Evolutionary conservation across 371 early-diverging fungal species (phyloP).

Genomic region (Lichtheimia corymbifera): DNA sequence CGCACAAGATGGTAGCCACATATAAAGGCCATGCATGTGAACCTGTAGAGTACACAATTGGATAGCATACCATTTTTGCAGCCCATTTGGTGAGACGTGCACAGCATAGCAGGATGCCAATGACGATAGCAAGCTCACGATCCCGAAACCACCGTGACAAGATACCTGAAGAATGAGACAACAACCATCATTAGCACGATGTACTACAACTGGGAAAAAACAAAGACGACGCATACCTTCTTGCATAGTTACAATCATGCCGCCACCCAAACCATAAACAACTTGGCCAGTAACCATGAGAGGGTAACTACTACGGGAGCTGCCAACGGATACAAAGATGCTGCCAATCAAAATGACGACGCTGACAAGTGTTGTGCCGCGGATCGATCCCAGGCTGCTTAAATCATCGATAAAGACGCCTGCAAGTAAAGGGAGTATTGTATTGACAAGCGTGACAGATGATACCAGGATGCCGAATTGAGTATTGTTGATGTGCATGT

Average conservation of each 20-base stretch:
- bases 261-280: conserved; percentile 47
- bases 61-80: conserved; percentile 46
- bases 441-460: conserved; percentile 71
- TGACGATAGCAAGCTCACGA: conserved; percentile 34
- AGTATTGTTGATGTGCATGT: conserved; percentile 63
- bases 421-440: conserved; percentile 66
- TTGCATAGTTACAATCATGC: conserved; percentile 48
- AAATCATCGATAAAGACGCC: conserved; percentile 58
- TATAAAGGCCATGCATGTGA: conserved; percentile 29
- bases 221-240: conserved; percentile 19
- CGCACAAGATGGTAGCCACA: conserved; percentile 43
- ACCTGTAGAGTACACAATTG: conserved; percentile 29
- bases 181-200: neutral
- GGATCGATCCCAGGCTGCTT: conserved; percentile 35
- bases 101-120: conserved; percentile 33
- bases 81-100: conserved; percentile 43
- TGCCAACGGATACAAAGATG: conserved; percentile 35
- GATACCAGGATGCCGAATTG: conserved; percentile 73
- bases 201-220: neutral
- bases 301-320: conserved; percentile 29
- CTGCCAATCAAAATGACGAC: conserved; percentile 35
- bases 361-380: conserved; percentile 39
- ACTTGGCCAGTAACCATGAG: conserved; percentile 48
- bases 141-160: conserved; percentile 50
- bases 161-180: conserved; percentile 19